Conservation (phyloP, 1,139 yeast species). For the Scheffersomyces stambukii region DNA sequence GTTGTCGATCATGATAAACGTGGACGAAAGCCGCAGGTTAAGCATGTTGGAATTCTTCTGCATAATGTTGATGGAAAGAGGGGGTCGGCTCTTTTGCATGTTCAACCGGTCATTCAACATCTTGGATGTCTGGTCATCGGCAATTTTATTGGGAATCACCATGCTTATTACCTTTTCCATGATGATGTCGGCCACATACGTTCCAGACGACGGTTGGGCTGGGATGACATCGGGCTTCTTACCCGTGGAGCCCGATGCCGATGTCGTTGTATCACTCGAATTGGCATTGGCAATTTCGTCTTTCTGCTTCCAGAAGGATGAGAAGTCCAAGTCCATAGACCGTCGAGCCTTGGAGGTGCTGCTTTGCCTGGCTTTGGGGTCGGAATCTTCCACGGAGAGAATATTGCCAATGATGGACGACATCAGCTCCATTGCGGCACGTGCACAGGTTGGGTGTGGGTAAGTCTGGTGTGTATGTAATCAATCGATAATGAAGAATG, state of each 20-base stretch:
- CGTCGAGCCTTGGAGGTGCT: constrained; percentile 3
- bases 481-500: too few species aligned
- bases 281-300: constrained; percentile 4
- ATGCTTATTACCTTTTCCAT: constrained; percentile 65
- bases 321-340: constrained; percentile 13
- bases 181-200: constrained; percentile 57
- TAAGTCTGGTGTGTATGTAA: too few species aligned
- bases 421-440: constrained; percentile 25
- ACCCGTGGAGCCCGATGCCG: constrained; percentile 1
- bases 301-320: constrained; percentile 14
- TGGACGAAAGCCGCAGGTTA: constrained; percentile 58
- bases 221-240: constrained; percentile 13
- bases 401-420: constrained; percentile 31
- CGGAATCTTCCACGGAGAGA: constrained; percentile 18
- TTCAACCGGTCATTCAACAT: constrained; percentile 47
- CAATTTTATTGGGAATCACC: constrained; percentile 65
- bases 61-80: constrained; percentile 65
- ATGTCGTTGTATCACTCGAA: not conserved
- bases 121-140: constrained; percentile 28
- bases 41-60: constrained; percentile 64
- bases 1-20: constrained; percentile 59
- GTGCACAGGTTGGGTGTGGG: too few species aligned
- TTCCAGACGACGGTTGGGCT: too few species aligned
- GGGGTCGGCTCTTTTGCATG: constrained; percentile 63
- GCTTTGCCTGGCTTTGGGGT: not conserved